Evolutionary conservation across 306 rosid species (phyloP), one percentile per base, ranked within the genome.

Genomic region (Cucumis hystrix): DNA sequence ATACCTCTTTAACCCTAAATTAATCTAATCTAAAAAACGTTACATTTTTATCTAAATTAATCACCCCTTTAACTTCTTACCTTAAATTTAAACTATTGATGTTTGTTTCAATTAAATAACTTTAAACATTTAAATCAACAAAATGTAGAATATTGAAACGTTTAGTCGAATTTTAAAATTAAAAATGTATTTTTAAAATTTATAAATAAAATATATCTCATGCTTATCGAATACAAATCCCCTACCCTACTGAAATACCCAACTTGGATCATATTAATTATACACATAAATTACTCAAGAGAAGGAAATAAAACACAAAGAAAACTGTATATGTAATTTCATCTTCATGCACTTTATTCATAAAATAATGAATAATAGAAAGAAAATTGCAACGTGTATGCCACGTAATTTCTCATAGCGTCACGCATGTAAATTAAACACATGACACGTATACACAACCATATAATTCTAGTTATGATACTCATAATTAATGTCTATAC

Each of bases 341-440:
- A 33, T 28, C n/a, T 39, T 66, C 54, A 43, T 40, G 74, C 33
- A 68, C 5, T 67, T 68, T 68, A 20, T 68, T 68, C 18, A 12
- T 20, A 8, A 4, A 65, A 65, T 63, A 63, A 63, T 63, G 3
- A 12, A 62, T 62, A 41, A 43, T 2, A 33, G 30, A 33, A 33
- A 33, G 37, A 33, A 33, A 33, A 33, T 70, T 14, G 57, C 75
- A 47, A 69, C 58, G 58, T 70, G 75, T 23, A 70, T 70, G 58
- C 55, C 76, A 47, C 58, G 12, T 47, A 68, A 70, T 21, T 21
- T 21, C 75, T 20, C 37, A 23, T 41, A 6, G 59, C 76, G 76
- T 70, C 59, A 70, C 76, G 76, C 58, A 70, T 70, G 23, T 70
- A 70, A 70, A 47, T 70, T 70, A 47, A 21, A 0, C 76, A 14